A percentile compares a stretch with the other conserved stretches of the same genome.
These are phyloP conservation scores for Ampelomyces quisqualis DNA, from an alignment of 2,329 filamentous ascomycete genomes.

Conservation along the genomic window DNA sequence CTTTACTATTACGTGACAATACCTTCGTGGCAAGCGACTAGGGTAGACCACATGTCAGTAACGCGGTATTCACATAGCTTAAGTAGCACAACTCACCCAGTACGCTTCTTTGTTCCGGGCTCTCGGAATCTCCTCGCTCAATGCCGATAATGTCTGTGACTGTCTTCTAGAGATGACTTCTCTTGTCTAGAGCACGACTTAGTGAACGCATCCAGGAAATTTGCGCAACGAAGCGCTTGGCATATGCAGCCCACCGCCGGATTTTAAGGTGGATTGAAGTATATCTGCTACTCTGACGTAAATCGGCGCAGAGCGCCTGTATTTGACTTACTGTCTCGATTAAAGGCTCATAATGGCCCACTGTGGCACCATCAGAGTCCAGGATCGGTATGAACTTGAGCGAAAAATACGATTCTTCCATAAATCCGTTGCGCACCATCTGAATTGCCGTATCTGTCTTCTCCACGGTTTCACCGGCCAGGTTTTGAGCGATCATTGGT, in stretches of 20 bases:
- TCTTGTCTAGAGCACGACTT: constrained; percentile 11
- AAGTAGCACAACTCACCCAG: constrained; percentile 51
- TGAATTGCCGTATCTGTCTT: constrained; percentile 70
- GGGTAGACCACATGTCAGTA: not conserved
- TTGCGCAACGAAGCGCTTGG: too few relatives aligned
- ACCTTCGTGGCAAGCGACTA: constrained; percentile 61
- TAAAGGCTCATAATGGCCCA: constrained; percentile 72
- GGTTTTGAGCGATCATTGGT: constrained; percentile 24
- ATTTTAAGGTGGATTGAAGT: too few relatives aligned
- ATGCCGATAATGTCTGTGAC: constrained; percentile 16
- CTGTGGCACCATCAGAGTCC: constrained; percentile 66
- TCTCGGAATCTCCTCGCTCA: constrained; percentile 65
- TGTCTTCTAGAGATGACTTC: constrained; percentile 14
- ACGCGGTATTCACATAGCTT: not conserved
- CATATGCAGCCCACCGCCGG: too few relatives aligned
- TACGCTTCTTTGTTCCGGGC: constrained; percentile 69
- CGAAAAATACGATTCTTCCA: constrained; percentile 78
- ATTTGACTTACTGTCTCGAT: constrained; percentile 60
- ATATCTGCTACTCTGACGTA: too few relatives aligned
- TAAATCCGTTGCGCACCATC: constrained; percentile 63
- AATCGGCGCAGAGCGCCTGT: not conserved
- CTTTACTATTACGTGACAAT: constrained; percentile 67
- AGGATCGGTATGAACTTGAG: constrained; percentile 76
- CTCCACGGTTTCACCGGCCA: constrained; percentile 24
- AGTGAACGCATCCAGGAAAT: too few relatives aligned